Evolutionary conservation across 805 yeast species (phyloP), one percentile per base, ranked within the genome.

Genomic region (Schwanniomyces pseudopolymorphus): DNA sequence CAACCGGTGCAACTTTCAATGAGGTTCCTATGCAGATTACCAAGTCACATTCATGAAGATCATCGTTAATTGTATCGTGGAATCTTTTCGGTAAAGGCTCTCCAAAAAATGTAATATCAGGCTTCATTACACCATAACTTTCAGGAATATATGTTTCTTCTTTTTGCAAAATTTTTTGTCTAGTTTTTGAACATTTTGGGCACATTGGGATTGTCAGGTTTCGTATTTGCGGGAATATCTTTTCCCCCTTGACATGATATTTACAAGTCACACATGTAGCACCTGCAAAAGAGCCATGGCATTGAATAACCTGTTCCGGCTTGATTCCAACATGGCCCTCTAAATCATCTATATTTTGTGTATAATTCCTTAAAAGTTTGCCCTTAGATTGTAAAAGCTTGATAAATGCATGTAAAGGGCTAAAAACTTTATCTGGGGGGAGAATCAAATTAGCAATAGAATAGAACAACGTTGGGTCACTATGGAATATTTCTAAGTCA

Each of bases 101-200:
- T 0, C 96, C 96, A 40, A 90, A 89, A 24, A 85, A 79, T 39
- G 92, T 96, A 50, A 94, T 90, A 61, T 89, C 96, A 1, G 96
- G 96, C 59, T 90, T 90, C 89, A 70, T 87, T 76, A 72, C 91
- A 11, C 70, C 68, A 45, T 53, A 61, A 40, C 63, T 60, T 44
- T 64, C 67, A 3, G 57, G 53, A 25, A 64, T 50, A 43, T 53
- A 60, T 26, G 52, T 58, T 4, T 60, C 63, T 25, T 70, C 71
- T 10, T 51, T 51, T 4, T 54, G 49, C 43, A 66, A 47, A 9
- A 61, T 42, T 40, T 50, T 53, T 9, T 50, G 42, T 40, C 63
- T 47, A 25, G 52, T 48, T 21, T 51, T 48, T n/a, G 50, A 41
- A 49, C 78, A 72, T 42, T 55, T 57, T 2, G 70, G 67, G 48